Evolutionary conservation across 306 rosid species (phyloP).

Genomic region (barrel medic (Medicago truncatula)): DNA sequence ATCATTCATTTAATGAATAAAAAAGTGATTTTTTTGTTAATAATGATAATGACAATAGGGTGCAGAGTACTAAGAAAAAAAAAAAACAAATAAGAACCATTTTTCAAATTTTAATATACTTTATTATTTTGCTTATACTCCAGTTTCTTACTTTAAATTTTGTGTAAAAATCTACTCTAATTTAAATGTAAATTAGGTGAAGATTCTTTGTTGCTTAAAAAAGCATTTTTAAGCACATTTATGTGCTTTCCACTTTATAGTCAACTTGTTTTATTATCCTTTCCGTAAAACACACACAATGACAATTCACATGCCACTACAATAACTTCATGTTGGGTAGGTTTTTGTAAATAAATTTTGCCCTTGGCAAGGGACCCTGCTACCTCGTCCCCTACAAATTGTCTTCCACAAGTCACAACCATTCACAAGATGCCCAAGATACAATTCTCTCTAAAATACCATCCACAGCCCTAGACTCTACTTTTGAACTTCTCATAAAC

Average conservation of each 20-base stretch:
- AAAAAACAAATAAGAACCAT: no score
- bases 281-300: not conserved
- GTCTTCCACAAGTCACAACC: not conserved
- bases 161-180: no score
- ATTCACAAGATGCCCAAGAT: not conserved
- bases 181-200: not conserved
- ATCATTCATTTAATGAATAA: no score
- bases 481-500: not conserved
- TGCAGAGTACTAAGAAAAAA: no score
- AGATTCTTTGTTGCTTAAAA: not conserved
- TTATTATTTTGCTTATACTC: no score
- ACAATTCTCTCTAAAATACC: not conserved
- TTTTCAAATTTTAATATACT: no score
- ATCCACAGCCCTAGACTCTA: not conserved
- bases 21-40: no score
- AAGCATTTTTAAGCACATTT: not conserved
- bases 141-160: no score
- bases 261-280: not conserved
- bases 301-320: not conserved
- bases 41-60: no score
- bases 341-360: conserved; percentile 1
- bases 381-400: not conserved
- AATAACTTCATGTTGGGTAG: not conserved
- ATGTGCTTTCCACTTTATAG: not conserved
- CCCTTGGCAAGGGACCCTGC: not conserved